Percentiles rank a stretch among this genome's conserved stretches.
These are phyloP conservation scores for Toxicodendron radicans DNA, from an alignment of 345 rosid species.

Conservation along the genomic window DNA sequence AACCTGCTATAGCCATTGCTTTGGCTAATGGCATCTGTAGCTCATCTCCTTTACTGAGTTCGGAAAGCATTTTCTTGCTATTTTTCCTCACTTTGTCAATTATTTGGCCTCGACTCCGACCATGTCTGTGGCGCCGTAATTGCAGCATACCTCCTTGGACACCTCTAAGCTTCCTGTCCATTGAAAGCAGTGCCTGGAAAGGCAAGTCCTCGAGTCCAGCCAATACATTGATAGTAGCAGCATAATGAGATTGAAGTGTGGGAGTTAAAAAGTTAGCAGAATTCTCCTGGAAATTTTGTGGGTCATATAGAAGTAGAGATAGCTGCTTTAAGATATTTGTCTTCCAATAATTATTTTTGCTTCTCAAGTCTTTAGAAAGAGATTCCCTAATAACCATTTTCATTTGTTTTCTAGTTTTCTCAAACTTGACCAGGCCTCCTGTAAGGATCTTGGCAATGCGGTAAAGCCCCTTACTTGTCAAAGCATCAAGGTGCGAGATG, in stretches of 20 bases:
- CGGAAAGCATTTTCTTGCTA: slow-evolving; percentile 58
- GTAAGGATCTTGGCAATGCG: slow-evolving; percentile 49
- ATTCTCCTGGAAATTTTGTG: slow-evolving; percentile 43
- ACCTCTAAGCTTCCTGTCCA: slow-evolving; percentile 69
- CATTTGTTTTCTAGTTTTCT: slow-evolving; percentile 60
- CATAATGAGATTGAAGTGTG: slow-evolving; percentile 36
- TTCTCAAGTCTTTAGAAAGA: slow-evolving; percentile 24
- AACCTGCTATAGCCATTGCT: slow-evolving; percentile 64
- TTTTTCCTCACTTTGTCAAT: slow-evolving; percentile 42
- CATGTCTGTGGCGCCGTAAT: slow-evolving; percentile 28
- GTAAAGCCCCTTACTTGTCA: slow-evolving; percentile 68
- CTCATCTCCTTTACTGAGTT: slow-evolving; percentile 40
- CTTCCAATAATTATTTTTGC: slow-evolving; percentile 24
- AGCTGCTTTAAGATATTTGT: slow-evolving; percentile 36
- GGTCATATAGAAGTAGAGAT: slow-evolving; percentile 48
- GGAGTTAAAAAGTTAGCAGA: slow-evolving; percentile 25
- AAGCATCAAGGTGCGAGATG: slow-evolving; percentile 41
- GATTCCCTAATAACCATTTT: slow-evolving; percentile 52
- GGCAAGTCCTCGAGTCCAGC: slow-evolving; percentile 57
- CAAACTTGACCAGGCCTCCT: slow-evolving; percentile 44
- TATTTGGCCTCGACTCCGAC: slow-evolving; percentile 40
- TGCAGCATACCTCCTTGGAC: slow-evolving; percentile 36
- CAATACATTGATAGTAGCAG: slow-evolving; percentile 46
- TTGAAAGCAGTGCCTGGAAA: slow-evolving; percentile 50
- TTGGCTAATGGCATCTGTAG: slow-evolving; percentile 66